phyloP scores from a whole-genome alignment of 352 stramenopile genomes.

The Phytophthora constricta region DNA sequence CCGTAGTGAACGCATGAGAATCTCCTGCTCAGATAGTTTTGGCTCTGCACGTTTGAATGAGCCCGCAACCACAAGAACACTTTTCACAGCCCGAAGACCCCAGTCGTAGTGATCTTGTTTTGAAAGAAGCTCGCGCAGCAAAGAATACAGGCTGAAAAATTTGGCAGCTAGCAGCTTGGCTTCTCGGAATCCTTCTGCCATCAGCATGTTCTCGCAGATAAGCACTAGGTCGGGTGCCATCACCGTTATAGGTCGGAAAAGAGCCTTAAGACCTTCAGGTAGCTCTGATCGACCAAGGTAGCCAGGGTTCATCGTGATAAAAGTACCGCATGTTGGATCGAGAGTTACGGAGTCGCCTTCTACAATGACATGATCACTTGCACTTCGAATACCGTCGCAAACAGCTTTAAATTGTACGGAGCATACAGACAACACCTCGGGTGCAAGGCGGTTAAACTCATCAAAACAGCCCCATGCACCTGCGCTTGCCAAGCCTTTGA shows the following conservation, averaged over 20 bases:
- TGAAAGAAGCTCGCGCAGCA: conserved; percentile 92
- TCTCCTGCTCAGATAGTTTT: conserved; percentile 91
- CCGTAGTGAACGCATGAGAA: conserved; percentile 94
- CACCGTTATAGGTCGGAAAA: conserved; percentile 96
- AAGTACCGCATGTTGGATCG: conserved; percentile 91
- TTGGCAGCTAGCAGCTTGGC: conserved; percentile 94
- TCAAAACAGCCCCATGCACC: conserved; percentile 97
- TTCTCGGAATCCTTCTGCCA: conserved; percentile 95
- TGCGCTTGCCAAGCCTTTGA: conserved; percentile 93
- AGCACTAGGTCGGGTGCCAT: conserved; percentile 96
- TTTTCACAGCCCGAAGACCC: conserved; percentile 95
- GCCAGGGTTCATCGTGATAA: conserved; percentile 98
- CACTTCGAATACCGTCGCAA: conserved; percentile 92
- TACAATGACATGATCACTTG: conserved; percentile 87
- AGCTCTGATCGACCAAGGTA: conserved; percentile 95
- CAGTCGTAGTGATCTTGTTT: conserved; percentile 97
- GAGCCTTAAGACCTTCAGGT: conserved; percentile 93
- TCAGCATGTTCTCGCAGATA: conserved; percentile 98
- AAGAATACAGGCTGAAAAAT: conserved; percentile 95
- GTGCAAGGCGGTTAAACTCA: conserved; percentile 95
- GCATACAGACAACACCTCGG: conserved; percentile 93
- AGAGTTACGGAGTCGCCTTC: conserved; percentile 92
- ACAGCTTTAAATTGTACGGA: conserved; percentile 96
- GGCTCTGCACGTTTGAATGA: conserved; percentile 93
- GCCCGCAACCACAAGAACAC: conserved; percentile 93